These are phyloP conservation scores for Garcia nutans DNA, from an alignment of 345 rosid genomes.

Conservation along the genomic window DNA sequence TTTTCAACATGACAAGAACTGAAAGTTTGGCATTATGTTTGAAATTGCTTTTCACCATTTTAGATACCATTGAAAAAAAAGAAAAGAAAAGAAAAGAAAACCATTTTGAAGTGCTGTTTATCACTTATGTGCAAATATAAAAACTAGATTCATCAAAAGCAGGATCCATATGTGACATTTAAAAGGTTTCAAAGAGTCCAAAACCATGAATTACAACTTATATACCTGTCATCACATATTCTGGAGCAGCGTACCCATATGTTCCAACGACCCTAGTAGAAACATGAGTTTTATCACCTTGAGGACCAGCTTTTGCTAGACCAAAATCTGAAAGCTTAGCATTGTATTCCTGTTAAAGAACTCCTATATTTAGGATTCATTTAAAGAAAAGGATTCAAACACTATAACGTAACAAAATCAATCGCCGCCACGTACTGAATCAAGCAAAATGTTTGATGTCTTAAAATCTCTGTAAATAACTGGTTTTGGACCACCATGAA, in stretches of 20 bases:
- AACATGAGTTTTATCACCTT: slow-evolving; percentile 39
- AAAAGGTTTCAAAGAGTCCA: not conserved
- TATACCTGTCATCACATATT: slow-evolving; percentile 38
- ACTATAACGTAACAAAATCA: not conserved
- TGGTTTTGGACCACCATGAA: slow-evolving; percentile 34
- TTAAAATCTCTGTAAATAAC: slow-evolving; percentile 37
- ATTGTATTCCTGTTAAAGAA: slow-evolving; percentile 27
- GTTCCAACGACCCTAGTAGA: slow-evolving; percentile 39
- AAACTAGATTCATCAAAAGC: too few relatives aligned
- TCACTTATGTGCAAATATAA: too few relatives aligned
- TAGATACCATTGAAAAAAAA: too few relatives aligned
- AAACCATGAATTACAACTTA: not conserved
- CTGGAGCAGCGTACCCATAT: slow-evolving; percentile 39
- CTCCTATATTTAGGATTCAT: not conserved
- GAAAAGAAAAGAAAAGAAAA: too few relatives aligned
- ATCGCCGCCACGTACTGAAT: slow-evolving; percentile 22
- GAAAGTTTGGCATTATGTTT: too few relatives aligned
- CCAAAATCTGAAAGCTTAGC: slow-evolving; percentile 40
- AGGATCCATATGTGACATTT: not conserved
- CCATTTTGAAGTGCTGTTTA: too few relatives aligned
- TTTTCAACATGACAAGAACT: too few relatives aligned
- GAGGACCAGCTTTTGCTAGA: slow-evolving; percentile 40
- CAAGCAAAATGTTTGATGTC: slow-evolving; percentile 37
- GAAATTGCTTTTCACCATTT: too few relatives aligned
- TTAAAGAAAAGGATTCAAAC: not conserved